These are phyloP conservation scores for Saturnispora mendoncae DNA, from an alignment of 805 yeast genomes.

Conservation along the genomic window DNA sequence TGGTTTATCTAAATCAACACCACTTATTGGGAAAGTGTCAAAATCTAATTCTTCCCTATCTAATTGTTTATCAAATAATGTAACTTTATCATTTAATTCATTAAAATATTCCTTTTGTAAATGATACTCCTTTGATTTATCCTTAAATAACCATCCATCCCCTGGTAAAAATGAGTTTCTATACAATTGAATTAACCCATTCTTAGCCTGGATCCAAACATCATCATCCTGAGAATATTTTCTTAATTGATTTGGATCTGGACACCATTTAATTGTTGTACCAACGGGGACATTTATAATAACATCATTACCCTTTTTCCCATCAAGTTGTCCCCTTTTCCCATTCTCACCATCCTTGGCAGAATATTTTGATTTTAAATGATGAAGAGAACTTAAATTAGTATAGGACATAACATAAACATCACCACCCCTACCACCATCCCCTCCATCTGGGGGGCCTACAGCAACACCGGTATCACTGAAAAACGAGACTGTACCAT, in stretches of 20 bases:
- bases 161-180: constrained; percentile 61
- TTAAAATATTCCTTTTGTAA: constrained; percentile 55
- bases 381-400: constrained; percentile 63
- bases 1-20: constrained; percentile 60
- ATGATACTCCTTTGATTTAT: constrained; percentile 65
- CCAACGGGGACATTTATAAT: constrained; percentile 87
- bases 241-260: constrained; percentile 49
- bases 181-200: constrained; percentile 44
- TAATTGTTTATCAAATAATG: constrained; percentile 51
- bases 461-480: constrained; percentile 75
- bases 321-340: constrained; percentile 69
- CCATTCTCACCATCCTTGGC: constrained; percentile 74
- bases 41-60: constrained; percentile 46
- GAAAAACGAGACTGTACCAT: constrained; percentile 77
- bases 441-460: constrained; percentile 99
- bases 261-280: constrained; percentile 77
- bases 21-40: constrained; percentile 75
- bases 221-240: constrained; percentile 14
- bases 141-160: constrained; percentile 84
- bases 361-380: constrained; percentile 52
- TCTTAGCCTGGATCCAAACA: constrained; percentile 5
- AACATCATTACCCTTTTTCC: constrained; percentile 73
- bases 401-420: constrained; percentile 75
- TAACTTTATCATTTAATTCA: constrained; percentile 55
- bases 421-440: constrained; percentile 91